These are phyloP conservation scores for Camellia oleifera DNA, from an alignment of 179 eudicot genomes.

Conservation along the genomic window DNA sequence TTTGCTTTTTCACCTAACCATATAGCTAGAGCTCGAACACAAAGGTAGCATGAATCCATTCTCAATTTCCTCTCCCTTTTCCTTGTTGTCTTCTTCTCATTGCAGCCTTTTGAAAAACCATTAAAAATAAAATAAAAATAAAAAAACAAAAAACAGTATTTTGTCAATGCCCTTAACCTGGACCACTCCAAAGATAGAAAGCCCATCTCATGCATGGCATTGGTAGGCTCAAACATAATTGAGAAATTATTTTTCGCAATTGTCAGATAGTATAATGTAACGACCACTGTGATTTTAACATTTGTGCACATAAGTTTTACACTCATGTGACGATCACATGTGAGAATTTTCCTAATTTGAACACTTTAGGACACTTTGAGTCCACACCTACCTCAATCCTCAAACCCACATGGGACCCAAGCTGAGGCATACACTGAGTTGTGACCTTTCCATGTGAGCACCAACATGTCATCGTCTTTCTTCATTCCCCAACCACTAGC, in stretches of 20 bases:
- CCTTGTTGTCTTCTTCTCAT: background rate
- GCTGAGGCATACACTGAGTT: slow-evolving; percentile 38
- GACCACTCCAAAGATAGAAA: slow-evolving; percentile 1
- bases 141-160: too few relatives aligned
- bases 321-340: too few relatives aligned
- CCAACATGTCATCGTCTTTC: slow-evolving; percentile 43
- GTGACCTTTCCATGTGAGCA: slow-evolving; percentile 53
- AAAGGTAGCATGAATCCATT: slow-evolving; percentile 6
- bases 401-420: slow-evolving; percentile 31
- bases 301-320: too few relatives aligned
- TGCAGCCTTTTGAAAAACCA: slow-evolving; percentile 11
- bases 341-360: too few relatives aligned
- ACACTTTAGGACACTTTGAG: background rate
- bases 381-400: background rate
- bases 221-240: background rate
- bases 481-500: slow-evolving; percentile 61
- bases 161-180: background rate
- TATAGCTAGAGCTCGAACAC: slow-evolving; percentile 6
- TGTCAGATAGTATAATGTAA: too few relatives aligned
- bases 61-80: background rate
- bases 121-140: background rate
- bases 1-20: background rate
- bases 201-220: background rate
- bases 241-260: too few relatives aligned
- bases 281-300: too few relatives aligned